Evolutionary conservation across 2,329 filamentous ascomycete genomes (phyloP).

Genomic region (Penicillium crustosum): DNA sequence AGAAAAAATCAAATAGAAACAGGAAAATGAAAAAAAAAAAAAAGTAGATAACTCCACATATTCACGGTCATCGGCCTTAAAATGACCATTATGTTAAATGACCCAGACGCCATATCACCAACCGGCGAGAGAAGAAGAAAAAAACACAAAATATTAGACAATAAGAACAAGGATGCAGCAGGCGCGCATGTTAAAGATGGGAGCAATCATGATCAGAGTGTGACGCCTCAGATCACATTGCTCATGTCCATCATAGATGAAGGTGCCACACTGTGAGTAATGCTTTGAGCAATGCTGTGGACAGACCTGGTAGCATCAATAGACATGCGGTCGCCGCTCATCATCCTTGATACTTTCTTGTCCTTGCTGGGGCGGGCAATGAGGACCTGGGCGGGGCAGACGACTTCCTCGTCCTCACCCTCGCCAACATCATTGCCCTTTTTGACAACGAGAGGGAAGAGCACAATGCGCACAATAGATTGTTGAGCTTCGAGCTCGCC

Average conservation of each 20-base stretch:
- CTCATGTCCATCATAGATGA: conserved; percentile 47
- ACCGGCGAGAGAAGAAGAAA: conserved; percentile 3
- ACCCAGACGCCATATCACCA: conserved; percentile 9
- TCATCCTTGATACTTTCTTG: conserved; percentile 39
- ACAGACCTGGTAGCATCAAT: conserved; percentile 41
- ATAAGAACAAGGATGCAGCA: conserved; percentile 7
- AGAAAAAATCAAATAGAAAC: conserved; percentile 13
- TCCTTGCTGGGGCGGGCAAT: conserved; percentile 59
- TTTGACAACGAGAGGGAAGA: conserved; percentile 96
- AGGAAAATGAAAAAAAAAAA: conserved; percentile 6
- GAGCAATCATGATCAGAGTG: conserved; percentile 30
- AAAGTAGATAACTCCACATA: conserved; percentile 13
- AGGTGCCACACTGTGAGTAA: conserved; percentile 44
- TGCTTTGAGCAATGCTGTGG: conserved; percentile 45
- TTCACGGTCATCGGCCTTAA: conserved; percentile 3
- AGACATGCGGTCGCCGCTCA: conserved; percentile 47
- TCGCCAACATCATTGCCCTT: conserved; percentile 85
- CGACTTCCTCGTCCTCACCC: conserved; percentile 91
- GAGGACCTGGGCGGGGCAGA: conserved; percentile 91
- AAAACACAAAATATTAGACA: conserved; percentile 1
- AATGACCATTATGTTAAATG: conserved; percentile 11
- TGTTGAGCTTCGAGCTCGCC: conserved; percentile 75
- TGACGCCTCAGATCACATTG: conserved; percentile 47
- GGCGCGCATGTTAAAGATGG: conserved; percentile 1
- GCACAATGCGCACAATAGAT: conserved; percentile 81